Evolutionary conservation across 768 basidiomycete species (phyloP).

Genomic region (Pisolithus microcarpus): DNA sequence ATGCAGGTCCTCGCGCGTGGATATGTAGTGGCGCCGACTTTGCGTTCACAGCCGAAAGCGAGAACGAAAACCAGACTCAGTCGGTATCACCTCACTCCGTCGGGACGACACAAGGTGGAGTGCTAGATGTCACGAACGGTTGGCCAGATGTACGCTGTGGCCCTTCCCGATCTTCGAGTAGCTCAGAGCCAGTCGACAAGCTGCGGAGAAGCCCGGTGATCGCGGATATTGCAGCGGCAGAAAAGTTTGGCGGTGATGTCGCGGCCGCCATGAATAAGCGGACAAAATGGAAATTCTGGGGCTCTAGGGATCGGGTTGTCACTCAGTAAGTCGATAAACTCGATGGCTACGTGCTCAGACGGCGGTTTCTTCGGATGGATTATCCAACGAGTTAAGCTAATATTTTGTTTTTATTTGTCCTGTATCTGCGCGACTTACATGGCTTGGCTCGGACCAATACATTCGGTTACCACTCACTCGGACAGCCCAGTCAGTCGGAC

Average conservation of each 20-base stretch:
- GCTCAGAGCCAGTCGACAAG: neutral
- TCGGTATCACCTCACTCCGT: neutral
- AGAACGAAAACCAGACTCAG: neutral
- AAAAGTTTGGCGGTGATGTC: neutral
- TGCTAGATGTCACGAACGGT: no score
- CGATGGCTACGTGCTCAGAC: no score
- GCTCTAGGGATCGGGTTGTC: neutral
- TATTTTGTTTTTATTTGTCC: neutral
- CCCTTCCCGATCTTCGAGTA: neutral
- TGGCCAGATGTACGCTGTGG: no score
- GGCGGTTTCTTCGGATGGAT: no score
- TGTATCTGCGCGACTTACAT: no score
- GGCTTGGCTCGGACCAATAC: neutral
- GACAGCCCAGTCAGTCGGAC: no score
- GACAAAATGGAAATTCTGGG: conserved; percentile 2
- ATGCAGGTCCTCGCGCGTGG: conserved; percentile 22
- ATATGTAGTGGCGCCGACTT: conserved; percentile 27
- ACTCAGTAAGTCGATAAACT: neutral
- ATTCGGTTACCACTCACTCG: no score
- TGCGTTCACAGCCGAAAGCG: conserved; percentile 16
- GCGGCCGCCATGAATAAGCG: neutral
- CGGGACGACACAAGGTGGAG: neutral
- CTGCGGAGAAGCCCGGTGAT: no score
- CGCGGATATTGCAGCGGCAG: neutral
- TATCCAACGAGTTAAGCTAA: neutral